Conservation (phyloP, 371 early-diverging fungal species). For the Saksenaea vasiformis region DNA sequence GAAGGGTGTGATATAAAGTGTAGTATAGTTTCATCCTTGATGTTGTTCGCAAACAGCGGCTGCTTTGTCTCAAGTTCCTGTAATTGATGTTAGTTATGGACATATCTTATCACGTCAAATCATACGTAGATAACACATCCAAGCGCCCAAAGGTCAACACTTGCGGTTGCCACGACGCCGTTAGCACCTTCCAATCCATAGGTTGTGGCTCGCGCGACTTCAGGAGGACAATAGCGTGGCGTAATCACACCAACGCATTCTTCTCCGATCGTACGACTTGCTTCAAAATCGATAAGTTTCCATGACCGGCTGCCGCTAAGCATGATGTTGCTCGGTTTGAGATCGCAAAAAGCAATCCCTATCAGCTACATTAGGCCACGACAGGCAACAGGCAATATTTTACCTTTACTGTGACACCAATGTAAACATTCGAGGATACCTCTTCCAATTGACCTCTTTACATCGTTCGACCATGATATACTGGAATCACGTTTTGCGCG, state of each 20-base stretch:
- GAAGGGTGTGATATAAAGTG: conserved; percentile 55
- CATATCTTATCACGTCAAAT: background rate
- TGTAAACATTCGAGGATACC: conserved; percentile 35
- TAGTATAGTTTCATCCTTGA: conserved; percentile 51
- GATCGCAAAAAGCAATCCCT: conserved; percentile 35
- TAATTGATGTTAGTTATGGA: background rate
- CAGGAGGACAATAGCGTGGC: conserved; percentile 43
- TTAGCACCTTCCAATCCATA: conserved; percentile 52
- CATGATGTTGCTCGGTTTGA: conserved; percentile 49
- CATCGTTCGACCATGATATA: conserved; percentile 7
- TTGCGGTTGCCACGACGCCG: conserved; percentile 50
- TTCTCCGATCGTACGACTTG: conserved; percentile 45
- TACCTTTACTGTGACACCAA: conserved; percentile 42
- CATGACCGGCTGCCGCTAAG: conserved; percentile 22
- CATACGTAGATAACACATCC: conserved; percentile 49
- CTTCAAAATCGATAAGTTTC: conserved; percentile 53
- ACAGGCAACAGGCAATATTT: background rate
- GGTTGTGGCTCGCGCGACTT: conserved; percentile 51
- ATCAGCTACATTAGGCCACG: background rate
- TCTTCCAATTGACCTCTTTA: conserved; percentile 17
- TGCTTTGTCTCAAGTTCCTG: conserved; percentile 49
- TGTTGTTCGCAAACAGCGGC: conserved; percentile 39
- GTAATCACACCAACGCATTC: conserved; percentile 30
- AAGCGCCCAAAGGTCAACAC: conserved; percentile 51
- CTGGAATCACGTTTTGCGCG: conserved; percentile 15